These are phyloP conservation scores for Leccinellum rugosiceps DNA, from an alignment of 768 basidiomycete genomes.

Conservation along the genomic window DNA sequence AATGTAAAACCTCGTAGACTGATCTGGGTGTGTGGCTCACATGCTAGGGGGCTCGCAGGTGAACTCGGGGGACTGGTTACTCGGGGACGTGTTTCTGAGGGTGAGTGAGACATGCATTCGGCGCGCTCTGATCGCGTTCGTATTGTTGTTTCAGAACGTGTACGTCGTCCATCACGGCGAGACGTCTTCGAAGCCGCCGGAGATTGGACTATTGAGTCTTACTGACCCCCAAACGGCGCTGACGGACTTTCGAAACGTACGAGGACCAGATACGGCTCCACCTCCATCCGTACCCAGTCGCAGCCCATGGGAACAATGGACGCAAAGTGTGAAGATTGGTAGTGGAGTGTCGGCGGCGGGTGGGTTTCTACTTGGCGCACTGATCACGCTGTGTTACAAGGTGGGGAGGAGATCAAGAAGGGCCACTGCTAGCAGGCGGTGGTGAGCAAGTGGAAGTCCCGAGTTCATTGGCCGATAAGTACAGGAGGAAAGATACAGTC, in stretches of 20 bases:
- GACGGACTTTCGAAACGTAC: slow-evolving; percentile 36
- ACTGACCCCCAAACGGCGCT: slow-evolving; percentile 40
- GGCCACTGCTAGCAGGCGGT: neutral
- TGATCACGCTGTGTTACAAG: slow-evolving; percentile 22
- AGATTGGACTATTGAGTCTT: slow-evolving; percentile 44
- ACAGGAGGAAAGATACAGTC: neutral
- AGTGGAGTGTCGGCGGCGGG: slow-evolving; percentile 27
- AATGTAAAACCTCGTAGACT: neutral
- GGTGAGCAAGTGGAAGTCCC: neutral
- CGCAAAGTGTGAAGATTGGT: slow-evolving; percentile 14
- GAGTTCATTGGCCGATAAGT: slow-evolving; percentile 1
- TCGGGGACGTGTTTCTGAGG: slow-evolving; percentile 57
- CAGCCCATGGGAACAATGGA: slow-evolving; percentile 12
- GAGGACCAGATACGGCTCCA: slow-evolving; percentile 41
- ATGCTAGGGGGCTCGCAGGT: slow-evolving; percentile 30
- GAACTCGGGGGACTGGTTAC: slow-evolving; percentile 58
- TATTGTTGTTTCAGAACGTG: slow-evolving; percentile 41
- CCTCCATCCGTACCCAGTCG: slow-evolving; percentile 12
- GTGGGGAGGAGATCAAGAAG: slow-evolving; percentile 5
- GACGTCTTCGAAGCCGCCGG: slow-evolving; percentile 38
- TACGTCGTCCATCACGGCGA: slow-evolving; percentile 48
- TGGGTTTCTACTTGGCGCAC: slow-evolving; percentile 37
- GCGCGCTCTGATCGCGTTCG: slow-evolving; percentile 1
- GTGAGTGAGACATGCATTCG: slow-evolving; percentile 27
- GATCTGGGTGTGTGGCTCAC: slow-evolving; percentile 2